Evolutionary conservation across 2,329 filamentous ascomycete species (phyloP).

Genomic region (Claviceps digitariae): DNA sequence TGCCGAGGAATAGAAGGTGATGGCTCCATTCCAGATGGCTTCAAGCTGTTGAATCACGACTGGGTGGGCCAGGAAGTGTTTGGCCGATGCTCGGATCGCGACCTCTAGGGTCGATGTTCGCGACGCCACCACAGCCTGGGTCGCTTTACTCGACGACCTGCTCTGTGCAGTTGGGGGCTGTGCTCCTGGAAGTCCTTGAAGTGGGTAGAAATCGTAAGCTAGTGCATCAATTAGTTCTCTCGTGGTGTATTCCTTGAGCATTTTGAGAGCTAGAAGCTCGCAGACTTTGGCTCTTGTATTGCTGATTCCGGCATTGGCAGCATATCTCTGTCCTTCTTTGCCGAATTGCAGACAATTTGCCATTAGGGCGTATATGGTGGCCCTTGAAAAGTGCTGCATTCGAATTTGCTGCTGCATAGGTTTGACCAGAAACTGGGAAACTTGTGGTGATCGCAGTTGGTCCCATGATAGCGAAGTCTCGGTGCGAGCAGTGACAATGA

Average conservation of each 20-base stretch:
- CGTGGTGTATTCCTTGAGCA: conserved; percentile 80
- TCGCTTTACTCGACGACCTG: conserved; percentile 24
- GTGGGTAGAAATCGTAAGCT: conserved; percentile 87
- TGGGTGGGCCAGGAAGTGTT: conserved; percentile 83
- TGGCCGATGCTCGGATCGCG: conserved; percentile 82
- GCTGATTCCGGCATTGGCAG: conserved; percentile 72
- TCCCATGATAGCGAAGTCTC: conserved; percentile 93
- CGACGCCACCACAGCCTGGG: conserved; percentile 43
- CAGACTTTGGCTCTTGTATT: conserved; percentile 78
- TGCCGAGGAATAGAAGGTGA: conserved; percentile 83
- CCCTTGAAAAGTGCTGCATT: conserved; percentile 68
- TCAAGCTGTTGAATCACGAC: conserved; percentile 90
- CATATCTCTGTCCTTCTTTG: conserved; percentile 72
- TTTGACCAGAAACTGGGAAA: conserved; percentile 91
- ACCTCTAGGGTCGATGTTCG: conserved; percentile 86
- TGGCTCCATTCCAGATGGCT: conserved; percentile 91
- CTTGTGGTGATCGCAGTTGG: conserved; percentile 85
- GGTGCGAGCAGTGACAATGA: conserved; percentile 69
- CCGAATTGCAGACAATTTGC: conserved; percentile 88
- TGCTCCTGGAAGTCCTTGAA: conserved; percentile 58
- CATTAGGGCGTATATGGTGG: conserved; percentile 79
- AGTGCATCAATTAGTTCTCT: conserved; percentile 86
- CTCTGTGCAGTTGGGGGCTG: conserved; percentile 23
- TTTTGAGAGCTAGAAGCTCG: conserved; percentile 77
- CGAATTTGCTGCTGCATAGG: conserved; percentile 87